Evolutionary conservation across 2,329 filamentous ascomycete species (phyloP).

Genomic region (Alternaria arbusti): DNA sequence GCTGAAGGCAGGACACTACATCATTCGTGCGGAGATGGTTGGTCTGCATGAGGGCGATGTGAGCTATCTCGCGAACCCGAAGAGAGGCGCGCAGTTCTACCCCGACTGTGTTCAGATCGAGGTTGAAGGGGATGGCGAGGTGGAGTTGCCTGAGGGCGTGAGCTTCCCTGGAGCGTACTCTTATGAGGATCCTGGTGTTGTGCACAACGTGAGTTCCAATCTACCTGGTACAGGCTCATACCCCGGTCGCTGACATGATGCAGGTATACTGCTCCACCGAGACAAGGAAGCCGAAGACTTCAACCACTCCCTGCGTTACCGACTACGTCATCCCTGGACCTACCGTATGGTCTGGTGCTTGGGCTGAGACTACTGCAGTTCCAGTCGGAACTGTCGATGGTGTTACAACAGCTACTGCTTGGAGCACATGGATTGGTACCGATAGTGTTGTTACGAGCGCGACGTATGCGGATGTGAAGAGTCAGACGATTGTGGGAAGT

Average conservation of each 20-base stretch:
- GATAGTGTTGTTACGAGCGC: conserved; percentile 31
- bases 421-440: conserved; percentile 39
- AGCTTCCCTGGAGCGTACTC: conserved; percentile 54
- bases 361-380: conserved; percentile 43
- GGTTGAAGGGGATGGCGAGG: conserved; percentile 40
- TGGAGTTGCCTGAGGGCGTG: conserved; percentile 47
- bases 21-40: conserved; percentile 53
- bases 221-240: no score
- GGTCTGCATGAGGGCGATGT: conserved; percentile 50
- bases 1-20: conserved; percentile 49
- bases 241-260: not conserved
- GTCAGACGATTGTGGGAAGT: conserved; percentile 30
- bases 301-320: conserved; percentile 28
- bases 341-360: conserved; percentile 44
- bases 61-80: conserved; percentile 34
- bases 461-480: conserved; percentile 30
- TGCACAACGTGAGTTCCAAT: conserved; percentile 48
- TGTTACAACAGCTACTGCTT: conserved; percentile 30
- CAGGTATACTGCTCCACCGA: conserved; percentile 48
- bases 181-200: conserved; percentile 45
- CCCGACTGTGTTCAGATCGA: conserved; percentile 52
- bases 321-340: conserved; percentile 53
- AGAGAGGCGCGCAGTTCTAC: conserved; percentile 50
- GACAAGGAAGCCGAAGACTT: conserved; percentile 33
- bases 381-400: conserved; percentile 37